phyloP scores from a whole-genome alignment of 192 early-diverging fungal species.

The Dissophora ornata region DNA sequence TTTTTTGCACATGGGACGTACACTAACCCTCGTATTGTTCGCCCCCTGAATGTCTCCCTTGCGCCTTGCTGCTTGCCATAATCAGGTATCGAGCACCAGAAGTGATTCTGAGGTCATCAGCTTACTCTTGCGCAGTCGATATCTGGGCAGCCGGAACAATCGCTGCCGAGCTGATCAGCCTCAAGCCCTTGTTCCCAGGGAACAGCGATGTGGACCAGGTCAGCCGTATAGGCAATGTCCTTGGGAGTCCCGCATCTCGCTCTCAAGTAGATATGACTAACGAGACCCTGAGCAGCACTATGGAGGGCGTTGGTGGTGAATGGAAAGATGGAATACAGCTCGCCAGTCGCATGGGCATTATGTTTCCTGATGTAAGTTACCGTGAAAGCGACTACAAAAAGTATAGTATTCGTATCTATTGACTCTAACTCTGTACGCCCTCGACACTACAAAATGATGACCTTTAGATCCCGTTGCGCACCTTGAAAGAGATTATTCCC shows the following conservation, averaged over 20 bases:
- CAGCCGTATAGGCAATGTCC: constrained; percentile 81
- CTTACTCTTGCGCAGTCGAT: constrained; percentile 93
- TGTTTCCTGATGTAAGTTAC: constrained; percentile 65
- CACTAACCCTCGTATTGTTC: no score
- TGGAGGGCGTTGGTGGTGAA: constrained; percentile 57
- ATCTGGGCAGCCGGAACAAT: constrained; percentile 97
- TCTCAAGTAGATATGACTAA: not conserved
- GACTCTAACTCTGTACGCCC: no score
- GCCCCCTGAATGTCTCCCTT: not conserved
- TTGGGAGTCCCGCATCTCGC: constrained; percentile 75
- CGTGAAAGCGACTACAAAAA: no score
- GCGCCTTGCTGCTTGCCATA: not conserved
- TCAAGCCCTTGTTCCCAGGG: constrained; percentile 95
- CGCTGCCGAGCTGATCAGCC: constrained; percentile 87
- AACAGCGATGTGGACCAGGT: constrained; percentile 94
- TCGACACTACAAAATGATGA: no score
- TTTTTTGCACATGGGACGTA: no score
- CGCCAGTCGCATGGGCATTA: constrained; percentile 74
- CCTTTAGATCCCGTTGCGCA: constrained; percentile 59
- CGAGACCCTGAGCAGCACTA: not conserved
- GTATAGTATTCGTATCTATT: no score
- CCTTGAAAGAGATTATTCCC: constrained; percentile 69
- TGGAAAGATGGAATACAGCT: constrained; percentile 82
- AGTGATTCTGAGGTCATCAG: constrained; percentile 82
- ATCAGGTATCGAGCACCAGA: constrained; percentile 95